Base-by-base conservation (phyloP, 208 protist genomes). In the Leishmania aethiopica region DNA sequence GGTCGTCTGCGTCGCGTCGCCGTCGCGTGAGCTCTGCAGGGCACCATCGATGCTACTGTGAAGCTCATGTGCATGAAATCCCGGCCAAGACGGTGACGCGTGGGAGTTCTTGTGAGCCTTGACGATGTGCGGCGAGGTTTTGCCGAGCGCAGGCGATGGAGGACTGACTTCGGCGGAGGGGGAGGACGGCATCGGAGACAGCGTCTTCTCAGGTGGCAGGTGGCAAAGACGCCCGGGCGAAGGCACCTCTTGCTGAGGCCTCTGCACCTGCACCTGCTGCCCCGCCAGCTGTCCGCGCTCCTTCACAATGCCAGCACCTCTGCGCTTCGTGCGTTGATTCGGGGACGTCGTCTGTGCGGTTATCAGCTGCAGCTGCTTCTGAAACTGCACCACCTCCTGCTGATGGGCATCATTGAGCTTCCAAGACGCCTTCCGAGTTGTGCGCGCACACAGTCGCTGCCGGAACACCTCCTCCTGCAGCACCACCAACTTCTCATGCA, bases 401-500 rank as follows among this genome's bases (percentile, higher is more conserved):
- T 76, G 80, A 75, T 96, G 90, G 7, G 87, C 88, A 6, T 69
- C 85, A 25, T 73, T 67, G 55, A 86, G 78, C 82, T 85, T 79
- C 28, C 83, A 78, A 59, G 83, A 76, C 11, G 85, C 82, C 77
- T 88, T 80, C 77, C 91, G 84, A 53, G 87, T 77, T 62, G 82
- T 81, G 32, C 88, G 91, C 51, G 78, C 79, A 57, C 78, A 77
- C 37, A 69, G 71, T 11, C 87, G 83, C 71, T 92, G 91, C 37
- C 87, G 84, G 42, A 88, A 82, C 37, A 93, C 81, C 81, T 93
- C 88, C 59, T 91, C 88, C 32, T 77, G 82, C 80, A 94, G 86
- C 62, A 84, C 78, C 64, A 81, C 47, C 37, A 92, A 83, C 51
- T 86, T 82, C 51, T 83, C 70, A 77, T 88, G 87, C 19, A 93